Evolutionary conservation across 2,329 filamentous ascomycete genomes (phyloP).

Genomic region (Davidsoniella virescens): DNA sequence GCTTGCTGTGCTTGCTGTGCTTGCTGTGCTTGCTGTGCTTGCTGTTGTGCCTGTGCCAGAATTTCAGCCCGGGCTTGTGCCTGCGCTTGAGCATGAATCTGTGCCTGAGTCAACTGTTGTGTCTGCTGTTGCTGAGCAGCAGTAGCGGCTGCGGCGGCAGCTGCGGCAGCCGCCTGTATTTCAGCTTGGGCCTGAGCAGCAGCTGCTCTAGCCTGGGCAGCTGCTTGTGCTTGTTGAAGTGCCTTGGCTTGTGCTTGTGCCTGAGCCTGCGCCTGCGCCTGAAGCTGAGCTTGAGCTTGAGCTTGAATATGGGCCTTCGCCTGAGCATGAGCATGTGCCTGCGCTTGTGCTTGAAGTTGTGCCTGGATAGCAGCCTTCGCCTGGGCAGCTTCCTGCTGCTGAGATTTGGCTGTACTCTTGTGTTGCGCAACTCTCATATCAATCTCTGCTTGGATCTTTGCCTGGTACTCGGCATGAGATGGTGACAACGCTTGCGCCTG

Average conservation of each 20-base stretch:
- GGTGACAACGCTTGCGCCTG: slow-evolving; percentile 10
- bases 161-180: background rate
- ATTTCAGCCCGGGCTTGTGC: slow-evolving; percentile 1
- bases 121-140: background rate
- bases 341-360: slow-evolving; percentile 13
- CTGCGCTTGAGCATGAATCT: background rate
- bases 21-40: background rate
- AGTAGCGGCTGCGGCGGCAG: background rate
- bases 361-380: slow-evolving; percentile 16
- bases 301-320: slow-evolving; percentile 16
- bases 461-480: slow-evolving; percentile 5
- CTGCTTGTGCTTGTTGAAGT: slow-evolving; percentile 15
- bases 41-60: slow-evolving; percentile 1
- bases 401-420: slow-evolving; percentile 8
- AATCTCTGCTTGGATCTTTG: slow-evolving; percentile 10
- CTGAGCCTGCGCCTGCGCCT: slow-evolving; percentile 4
- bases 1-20: background rate
- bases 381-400: slow-evolving; percentile 15
- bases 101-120: background rate
- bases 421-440: slow-evolving; percentile 9
- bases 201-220: slow-evolving; percentile 10
- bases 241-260: slow-evolving; percentile 14
- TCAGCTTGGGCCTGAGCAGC: slow-evolving; percentile 5
- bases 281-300: slow-evolving; percentile 8
- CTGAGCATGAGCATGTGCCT: slow-evolving; percentile 12